These are phyloP conservation scores for Cladobotryum protrusum DNA, from an alignment of 2,329 filamentous ascomycete species.

Conservation along the genomic window DNA sequence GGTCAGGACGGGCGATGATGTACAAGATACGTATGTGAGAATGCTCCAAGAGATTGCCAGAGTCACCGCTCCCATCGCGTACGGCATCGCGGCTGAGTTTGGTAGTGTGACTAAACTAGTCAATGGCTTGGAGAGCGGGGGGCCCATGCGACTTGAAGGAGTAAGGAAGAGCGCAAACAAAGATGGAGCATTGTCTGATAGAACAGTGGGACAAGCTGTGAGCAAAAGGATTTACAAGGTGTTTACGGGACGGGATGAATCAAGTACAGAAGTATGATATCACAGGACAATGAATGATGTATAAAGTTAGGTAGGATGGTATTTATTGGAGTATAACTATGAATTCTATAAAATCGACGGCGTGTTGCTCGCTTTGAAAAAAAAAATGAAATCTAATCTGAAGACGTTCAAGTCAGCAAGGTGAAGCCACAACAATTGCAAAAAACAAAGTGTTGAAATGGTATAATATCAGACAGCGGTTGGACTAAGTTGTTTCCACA, in stretches of 20 bases:
- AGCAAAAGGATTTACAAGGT: slow-evolving; percentile 55
- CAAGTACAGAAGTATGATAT: slow-evolving; percentile 47
- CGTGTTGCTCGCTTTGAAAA: background rate
- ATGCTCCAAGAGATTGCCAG: slow-evolving; percentile 72
- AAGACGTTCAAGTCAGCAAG: background rate
- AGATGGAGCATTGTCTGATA: slow-evolving; percentile 50
- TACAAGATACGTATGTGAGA: slow-evolving; percentile 60
- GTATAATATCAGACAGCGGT: slow-evolving; percentile 68
- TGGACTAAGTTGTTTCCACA: slow-evolving; percentile 69
- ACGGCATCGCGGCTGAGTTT: slow-evolving; percentile 60
- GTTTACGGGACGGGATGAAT: slow-evolving; percentile 51
- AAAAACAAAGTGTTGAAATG: background rate
- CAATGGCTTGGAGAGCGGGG: slow-evolving; percentile 49
- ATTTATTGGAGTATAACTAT: background rate
- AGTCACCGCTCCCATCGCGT: slow-evolving; percentile 65
- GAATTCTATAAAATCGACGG: background rate
- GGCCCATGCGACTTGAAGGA: slow-evolving; percentile 56
- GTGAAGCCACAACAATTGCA: background rate
- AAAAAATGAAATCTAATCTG: slow-evolving; percentile 1
- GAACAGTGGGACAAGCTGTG: slow-evolving; percentile 49
- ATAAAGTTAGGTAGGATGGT: background rate
- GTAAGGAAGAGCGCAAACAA: slow-evolving; percentile 52
- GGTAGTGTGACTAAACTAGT: slow-evolving; percentile 52
- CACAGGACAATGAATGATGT: background rate
- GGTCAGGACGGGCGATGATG: slow-evolving; percentile 61